Base-by-base conservation (phyloP, 2,329 filamentous ascomycete genomes). In the Fusarium ramigenum region DNA sequence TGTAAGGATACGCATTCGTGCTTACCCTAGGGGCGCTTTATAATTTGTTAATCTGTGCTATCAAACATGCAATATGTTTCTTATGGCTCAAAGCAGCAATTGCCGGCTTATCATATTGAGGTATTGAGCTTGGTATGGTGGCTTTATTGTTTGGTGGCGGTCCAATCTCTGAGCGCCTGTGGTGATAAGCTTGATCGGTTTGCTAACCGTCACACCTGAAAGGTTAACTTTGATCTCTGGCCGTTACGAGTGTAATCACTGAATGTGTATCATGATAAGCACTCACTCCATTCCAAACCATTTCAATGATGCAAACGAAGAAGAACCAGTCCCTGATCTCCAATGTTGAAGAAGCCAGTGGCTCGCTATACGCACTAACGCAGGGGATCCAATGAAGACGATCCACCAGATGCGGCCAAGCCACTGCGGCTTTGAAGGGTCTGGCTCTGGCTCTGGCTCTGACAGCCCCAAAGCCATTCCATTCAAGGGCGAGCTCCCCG, bases 341-440 rank as follows among this genome's bases (percentile, higher is more conserved):
- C 46, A 46, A n/a, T 66, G 12, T 42, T 70, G 32, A 66, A 66
- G 37, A 66, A 66, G 54, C 69, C 57, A 70, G 40, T 23, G 44
- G 61, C 49, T 62, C 50, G 7, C 14, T 47, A 21, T 46, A 25
- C 7, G 43, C 62, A 74, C 66, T 74, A 74, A 42, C 46, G 44
- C 52, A 69, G 59, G 59, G 59, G 59, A 23, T 15, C n/a, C 63
- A 58, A 58, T 18, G 43, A 23, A 43, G 43, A 44, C 23, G 60
- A 40, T 63, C 60, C 54, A 60, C 70, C 69, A 57, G 54, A 66
- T 73, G 61, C 61, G 57, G 62, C 63, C 60, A 74, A 73, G 71
- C 71, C 71, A 73, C 67, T 74, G 63, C 63, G 71, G 56, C 71
- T 68, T 66, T 63, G 57, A 74, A 73, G 68, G 69, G 67, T 52